These are phyloP conservation scores for Ciborinia camelliae DNA, from an alignment of 2,329 filamentous ascomycete species.

Conservation along the genomic window DNA sequence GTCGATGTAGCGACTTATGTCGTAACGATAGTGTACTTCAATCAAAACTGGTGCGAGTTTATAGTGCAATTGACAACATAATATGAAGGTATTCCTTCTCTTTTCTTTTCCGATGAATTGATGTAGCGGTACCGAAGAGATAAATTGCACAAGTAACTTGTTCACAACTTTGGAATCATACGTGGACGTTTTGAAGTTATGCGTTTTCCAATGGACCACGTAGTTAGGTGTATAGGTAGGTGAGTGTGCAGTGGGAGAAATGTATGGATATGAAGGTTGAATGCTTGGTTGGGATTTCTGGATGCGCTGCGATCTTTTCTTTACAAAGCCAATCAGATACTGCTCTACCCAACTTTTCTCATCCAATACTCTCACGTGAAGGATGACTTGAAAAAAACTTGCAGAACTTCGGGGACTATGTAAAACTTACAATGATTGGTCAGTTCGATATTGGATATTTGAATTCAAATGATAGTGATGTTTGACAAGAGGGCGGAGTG, in stretches of 20 bases:
- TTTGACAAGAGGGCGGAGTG: conserved; percentile 26
- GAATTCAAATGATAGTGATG: conserved; percentile 17
- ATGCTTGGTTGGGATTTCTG: conserved; percentile 12
- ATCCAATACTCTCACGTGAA: conserved; percentile 17
- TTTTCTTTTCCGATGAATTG: conserved; percentile 22
- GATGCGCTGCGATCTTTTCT: conserved; percentile 27
- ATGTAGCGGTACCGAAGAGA: conserved; percentile 16
- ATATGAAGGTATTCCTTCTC: conserved; percentile 24
- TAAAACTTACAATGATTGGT: conserved; percentile 22
- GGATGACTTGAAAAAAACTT: conserved; percentile 4
- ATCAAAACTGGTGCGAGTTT: conserved; percentile 17
- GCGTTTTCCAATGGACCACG: conserved; percentile 33
- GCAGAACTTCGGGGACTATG: conserved; percentile 20
- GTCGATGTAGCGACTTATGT: conserved; percentile 16
- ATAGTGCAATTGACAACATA: conserved; percentile 30
- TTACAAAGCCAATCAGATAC: conserved; percentile 30
- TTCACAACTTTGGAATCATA: conserved; percentile 27
- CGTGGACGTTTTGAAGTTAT: conserved; percentile 32
- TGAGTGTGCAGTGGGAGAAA: conserved; percentile 22
- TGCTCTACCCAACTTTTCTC: conserved; percentile 7
- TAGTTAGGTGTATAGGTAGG: conserved; percentile 20
- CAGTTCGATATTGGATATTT: conserved; percentile 3
- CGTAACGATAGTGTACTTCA: conserved; percentile 12
- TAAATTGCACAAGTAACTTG: conserved; percentile 19
- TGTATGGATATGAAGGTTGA: conserved; percentile 24